Evolutionary conservation across 371 early-diverging fungal genomes (phyloP), one percentile per base, ranked within the genome.

Genomic region (Enterocytospora artemiae): DNA sequence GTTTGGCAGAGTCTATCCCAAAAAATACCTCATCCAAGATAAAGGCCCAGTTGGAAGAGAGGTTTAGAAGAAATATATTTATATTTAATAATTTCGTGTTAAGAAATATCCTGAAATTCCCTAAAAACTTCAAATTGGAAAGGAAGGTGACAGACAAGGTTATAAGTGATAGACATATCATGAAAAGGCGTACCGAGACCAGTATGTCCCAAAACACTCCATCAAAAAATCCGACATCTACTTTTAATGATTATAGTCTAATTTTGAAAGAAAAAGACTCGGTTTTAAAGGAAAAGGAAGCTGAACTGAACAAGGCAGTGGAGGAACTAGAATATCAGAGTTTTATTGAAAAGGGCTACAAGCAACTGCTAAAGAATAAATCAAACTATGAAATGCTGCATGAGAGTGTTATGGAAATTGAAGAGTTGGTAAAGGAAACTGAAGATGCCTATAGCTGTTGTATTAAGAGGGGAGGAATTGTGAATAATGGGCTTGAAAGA

Each of bases 51-150:
- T 46, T 74, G 22, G 18, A 54, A 3, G 59, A 67, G 28, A n/a
- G 36, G 22, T 44, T 75, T 31, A 27, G 64, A 36, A 69, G 58
- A 37, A 75, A 75, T 51, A 55, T 75, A 39, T 61, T 73, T 44
- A 69, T 77, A 31, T 77, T 77, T 66, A 67, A 67, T 37, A 61
- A 66, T 43, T 77, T 77, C 50, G 72, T 68, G 1, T 46, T 77
- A 28, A 48, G 71, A 39, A 74, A 74, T 45, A 73, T 77, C 28
- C 59, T 77, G 31, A 61, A 62, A 1, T 77, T 77, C 53, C 75
- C 77, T 12, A 53, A 41, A n/a, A 45, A 50, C 20, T 77, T 75
- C 44, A 58, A 61, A 48, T 62, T 61, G 48, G 75, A 75, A 37
- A 62, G 77, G 55, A 74, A 65, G 57, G 49, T 20, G 2, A 70